Base-by-base conservation (phyloP, 176 grass and related monocot species). In the Rhynchospora tenuis region DNA sequence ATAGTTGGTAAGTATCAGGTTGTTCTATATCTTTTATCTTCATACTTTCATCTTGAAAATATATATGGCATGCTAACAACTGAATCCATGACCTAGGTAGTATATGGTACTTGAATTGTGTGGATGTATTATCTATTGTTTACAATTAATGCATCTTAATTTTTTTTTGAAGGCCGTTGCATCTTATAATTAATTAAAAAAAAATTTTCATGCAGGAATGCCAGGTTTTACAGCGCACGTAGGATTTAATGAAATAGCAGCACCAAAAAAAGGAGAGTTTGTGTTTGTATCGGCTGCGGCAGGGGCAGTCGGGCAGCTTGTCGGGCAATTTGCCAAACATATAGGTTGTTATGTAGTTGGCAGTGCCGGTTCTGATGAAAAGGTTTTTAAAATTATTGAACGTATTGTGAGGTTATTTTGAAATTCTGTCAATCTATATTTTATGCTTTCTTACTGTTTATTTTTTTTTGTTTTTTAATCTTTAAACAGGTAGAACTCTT, bases 311-410 rank as follows among this genome's bases (percentile, higher is more conserved):
- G 91, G 94, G 0, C 94, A 97, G 86, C 86, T 94, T 5, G 94
- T 92, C 0, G 94, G 94, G 10, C 91, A 97, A 77, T 90, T 97
- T 88, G 89, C 88, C 45, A 86, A 90, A 72, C 84, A 94, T 16
- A 73, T 88, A 23, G 94, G 94, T 12, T 97, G 94, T 81, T 83
- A 48, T 70, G 94, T 92, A 6, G 94, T 97, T 24, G 94, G 94
- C 20, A 94, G 86, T 74, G 94, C 91, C 0, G 94, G 91, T 6
- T 87, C 86, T 6, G 13, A 47, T n/a, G 91, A 97, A 65, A 97
- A 97, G 74, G 94, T 93, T 56, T 33, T 52, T 12, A 27, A 10
- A 17, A 22, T 59, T 22, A 61, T 66, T 27, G 17, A 33, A 66
- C 12, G 33, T 66, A 38, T 66, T 38, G 5, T 33, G 12, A 38